Conservation (phyloP, 2,329 filamentous ascomycete genomes). For the Paracorniculantispora psalliotae region DNA sequence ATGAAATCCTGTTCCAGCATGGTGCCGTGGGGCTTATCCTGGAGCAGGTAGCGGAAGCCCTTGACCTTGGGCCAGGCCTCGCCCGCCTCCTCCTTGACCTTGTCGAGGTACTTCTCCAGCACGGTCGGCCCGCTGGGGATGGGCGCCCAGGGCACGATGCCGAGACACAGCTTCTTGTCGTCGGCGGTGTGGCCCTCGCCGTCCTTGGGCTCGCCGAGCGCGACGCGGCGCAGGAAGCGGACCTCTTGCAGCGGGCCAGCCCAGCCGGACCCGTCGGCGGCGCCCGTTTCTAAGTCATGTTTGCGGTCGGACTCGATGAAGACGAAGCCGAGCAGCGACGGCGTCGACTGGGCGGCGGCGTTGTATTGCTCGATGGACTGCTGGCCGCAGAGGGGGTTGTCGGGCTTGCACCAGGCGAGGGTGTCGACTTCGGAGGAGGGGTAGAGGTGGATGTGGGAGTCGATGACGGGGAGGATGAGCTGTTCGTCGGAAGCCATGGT, state of each 20-base stretch:
- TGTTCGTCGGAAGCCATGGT: slow-evolving; percentile 10
- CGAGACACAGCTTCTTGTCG: slow-evolving; percentile 53
- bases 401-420: slow-evolving; percentile 64
- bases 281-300: slow-evolving; percentile 48
- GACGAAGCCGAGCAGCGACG: slow-evolving; percentile 62
- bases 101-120: slow-evolving; percentile 60
- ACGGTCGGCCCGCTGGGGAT: slow-evolving; percentile 58
- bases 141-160: slow-evolving; percentile 82
- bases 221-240: slow-evolving; percentile 61
- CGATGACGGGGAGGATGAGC: slow-evolving; percentile 60
- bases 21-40: slow-evolving; percentile 65
- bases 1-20: slow-evolving; percentile 62
- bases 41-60: slow-evolving; percentile 78
- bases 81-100: slow-evolving; percentile 58
- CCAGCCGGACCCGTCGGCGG: slow-evolving; percentile 53
- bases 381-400: slow-evolving; percentile 55
- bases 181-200: slow-evolving; percentile 51
- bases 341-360: slow-evolving; percentile 36
- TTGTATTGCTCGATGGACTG: slow-evolving; percentile 62
- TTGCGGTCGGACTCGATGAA: slow-evolving; percentile 79
- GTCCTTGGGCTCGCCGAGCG: slow-evolving; percentile 50
- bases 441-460: slow-evolving; percentile 90
- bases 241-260: slow-evolving; percentile 67
- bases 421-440: slow-evolving; percentile 60
- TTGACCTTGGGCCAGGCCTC: slow-evolving; percentile 62